Evolutionary conservation across 1,284 basidiomycete species (phyloP).

Genomic region (Ceratobasidium sp.): DNA sequence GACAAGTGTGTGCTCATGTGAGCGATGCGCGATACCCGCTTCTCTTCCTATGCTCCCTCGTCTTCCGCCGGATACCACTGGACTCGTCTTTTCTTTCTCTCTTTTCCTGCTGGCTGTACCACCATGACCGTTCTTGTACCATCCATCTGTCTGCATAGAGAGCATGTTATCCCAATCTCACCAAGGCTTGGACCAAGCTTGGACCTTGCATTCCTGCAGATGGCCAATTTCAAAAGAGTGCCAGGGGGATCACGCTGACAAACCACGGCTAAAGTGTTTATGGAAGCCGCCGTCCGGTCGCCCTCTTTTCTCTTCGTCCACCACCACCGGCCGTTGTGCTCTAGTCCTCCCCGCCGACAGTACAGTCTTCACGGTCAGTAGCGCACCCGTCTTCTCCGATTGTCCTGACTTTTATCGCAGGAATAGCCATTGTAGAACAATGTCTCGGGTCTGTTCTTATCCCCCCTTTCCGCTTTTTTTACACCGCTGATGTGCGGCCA

Average conservation of each 20-base stretch:
- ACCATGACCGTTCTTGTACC: neutral
- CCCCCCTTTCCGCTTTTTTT: neutral
- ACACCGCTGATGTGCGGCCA: neutral
- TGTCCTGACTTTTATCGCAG: neutral
- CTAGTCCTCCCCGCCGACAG: neutral
- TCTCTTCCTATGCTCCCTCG: neutral
- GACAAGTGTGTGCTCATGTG: slow-evolving; percentile 33
- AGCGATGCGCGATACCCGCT: slow-evolving; percentile 12
- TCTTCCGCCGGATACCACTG: neutral
- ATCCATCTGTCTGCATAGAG: neutral
- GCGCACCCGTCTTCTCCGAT: neutral
- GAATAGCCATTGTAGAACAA: slow-evolving; percentile 26
- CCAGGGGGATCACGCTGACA: slow-evolving; percentile 11
- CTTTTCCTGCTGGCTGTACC: neutral
- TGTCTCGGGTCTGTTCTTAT: slow-evolving; percentile 21
- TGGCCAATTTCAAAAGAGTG: slow-evolving; percentile 8
- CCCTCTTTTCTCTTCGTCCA: neutral
- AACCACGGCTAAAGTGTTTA: neutral
- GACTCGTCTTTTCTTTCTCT: neutral
- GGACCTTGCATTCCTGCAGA: too few species aligned
- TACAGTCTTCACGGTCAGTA: neutral
- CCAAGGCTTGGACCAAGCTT: too few species aligned
- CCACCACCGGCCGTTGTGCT: slow-evolving; percentile 11
- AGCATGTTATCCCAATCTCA: neutral
- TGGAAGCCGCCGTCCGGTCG: neutral